Conservation (phyloP, 768 basidiomycete species). For the Porphyrellus cyaneotinctus region DNA sequence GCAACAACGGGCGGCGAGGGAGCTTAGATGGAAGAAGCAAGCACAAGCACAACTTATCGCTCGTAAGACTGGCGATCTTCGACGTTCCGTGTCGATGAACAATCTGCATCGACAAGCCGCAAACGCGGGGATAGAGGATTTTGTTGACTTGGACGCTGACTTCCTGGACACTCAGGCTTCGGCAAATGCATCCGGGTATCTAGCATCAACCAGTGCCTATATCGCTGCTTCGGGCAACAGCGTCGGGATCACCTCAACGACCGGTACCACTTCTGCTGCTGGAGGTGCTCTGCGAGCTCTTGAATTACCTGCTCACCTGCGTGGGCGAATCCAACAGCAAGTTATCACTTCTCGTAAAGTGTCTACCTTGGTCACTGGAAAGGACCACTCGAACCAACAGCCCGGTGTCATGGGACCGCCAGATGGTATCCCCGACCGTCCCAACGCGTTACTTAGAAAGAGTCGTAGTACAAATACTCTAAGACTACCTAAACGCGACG, state of each 20-base stretch:
- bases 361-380: slow-evolving; percentile 28
- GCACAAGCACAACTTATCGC: slow-evolving; percentile 26
- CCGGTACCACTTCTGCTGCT: slow-evolving; percentile 75
- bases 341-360: slow-evolving; percentile 63
- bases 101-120: slow-evolving; percentile 59
- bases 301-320: slow-evolving; percentile 51
- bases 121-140: slow-evolving; percentile 38
- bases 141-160: slow-evolving; percentile 41
- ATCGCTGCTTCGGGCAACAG: slow-evolving; percentile 95
- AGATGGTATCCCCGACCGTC: slow-evolving; percentile 49
- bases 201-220: slow-evolving; percentile 58
- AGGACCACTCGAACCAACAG: slow-evolving; percentile 26
- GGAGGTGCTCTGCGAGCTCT: slow-evolving; percentile 42
- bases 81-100: slow-evolving; percentile 72
- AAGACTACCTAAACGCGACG: slow-evolving; percentile 71
- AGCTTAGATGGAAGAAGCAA: slow-evolving; percentile 28
- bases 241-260: slow-evolving; percentile 86
- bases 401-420: slow-evolving; percentile 65
- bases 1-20: slow-evolving; percentile 22
- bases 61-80: slow-evolving; percentile 49
- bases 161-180: slow-evolving; percentile 43
- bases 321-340: slow-evolving; percentile 56
- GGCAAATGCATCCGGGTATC: slow-evolving; percentile 66
- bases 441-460: slow-evolving; percentile 53
- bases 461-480: slow-evolving; percentile 80